A percentile compares a stretch with the other conserved stretches of the same genome.
phyloP scores from a whole-genome alignment of 2,329 filamentous ascomycete species.

The Pestalotiopsis sp. region DNA sequence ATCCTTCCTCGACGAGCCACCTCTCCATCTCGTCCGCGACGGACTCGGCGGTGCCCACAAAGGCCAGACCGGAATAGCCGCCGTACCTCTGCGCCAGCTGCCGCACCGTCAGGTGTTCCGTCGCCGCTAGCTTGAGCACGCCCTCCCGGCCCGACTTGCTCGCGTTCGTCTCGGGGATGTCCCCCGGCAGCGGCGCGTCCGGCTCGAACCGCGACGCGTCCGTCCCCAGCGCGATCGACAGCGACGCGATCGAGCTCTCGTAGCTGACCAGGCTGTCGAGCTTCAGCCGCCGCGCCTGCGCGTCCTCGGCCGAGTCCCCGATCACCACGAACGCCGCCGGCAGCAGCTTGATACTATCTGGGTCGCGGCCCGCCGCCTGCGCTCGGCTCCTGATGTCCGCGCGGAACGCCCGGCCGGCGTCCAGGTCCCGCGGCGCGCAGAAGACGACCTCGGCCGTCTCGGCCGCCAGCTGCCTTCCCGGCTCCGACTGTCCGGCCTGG shows the following conservation, averaged over 20 bases:
- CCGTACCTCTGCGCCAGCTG: constrained; percentile 54
- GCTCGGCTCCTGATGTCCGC: constrained; percentile 53
- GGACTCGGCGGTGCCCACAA: constrained; percentile 50
- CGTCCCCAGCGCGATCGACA: constrained; percentile 49
- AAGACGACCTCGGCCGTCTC: constrained; percentile 58
- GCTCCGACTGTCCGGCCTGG: constrained; percentile 56
- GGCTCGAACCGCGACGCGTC: constrained; percentile 52
- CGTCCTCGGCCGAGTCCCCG: constrained; percentile 51
- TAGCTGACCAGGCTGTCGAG: constrained; percentile 56
- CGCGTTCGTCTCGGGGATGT: constrained; percentile 55
- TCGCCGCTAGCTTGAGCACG: constrained; percentile 45
- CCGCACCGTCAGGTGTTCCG: constrained; percentile 49
- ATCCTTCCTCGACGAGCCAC: constrained; percentile 49
- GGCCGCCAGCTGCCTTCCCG: constrained; percentile 51
- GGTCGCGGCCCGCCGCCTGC: constrained; percentile 44
- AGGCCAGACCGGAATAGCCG: constrained; percentile 51
- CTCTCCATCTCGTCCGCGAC: constrained; percentile 51
- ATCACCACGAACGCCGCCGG: constrained; percentile 53
- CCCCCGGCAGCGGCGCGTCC: constrained; percentile 47
- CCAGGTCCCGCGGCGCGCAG: constrained; percentile 49
- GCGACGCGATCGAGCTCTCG: constrained; percentile 54
- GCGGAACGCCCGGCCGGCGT: constrained; percentile 49
- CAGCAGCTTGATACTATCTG: constrained; percentile 51
- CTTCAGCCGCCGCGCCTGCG: constrained; percentile 47
- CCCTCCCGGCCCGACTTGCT: constrained; percentile 51